Percentiles rank a stretch among this genome's conserved stretches.
These are phyloP conservation scores for Clavispora fructus DNA, from an alignment of 805 yeast species.

Conservation along the genomic window DNA sequence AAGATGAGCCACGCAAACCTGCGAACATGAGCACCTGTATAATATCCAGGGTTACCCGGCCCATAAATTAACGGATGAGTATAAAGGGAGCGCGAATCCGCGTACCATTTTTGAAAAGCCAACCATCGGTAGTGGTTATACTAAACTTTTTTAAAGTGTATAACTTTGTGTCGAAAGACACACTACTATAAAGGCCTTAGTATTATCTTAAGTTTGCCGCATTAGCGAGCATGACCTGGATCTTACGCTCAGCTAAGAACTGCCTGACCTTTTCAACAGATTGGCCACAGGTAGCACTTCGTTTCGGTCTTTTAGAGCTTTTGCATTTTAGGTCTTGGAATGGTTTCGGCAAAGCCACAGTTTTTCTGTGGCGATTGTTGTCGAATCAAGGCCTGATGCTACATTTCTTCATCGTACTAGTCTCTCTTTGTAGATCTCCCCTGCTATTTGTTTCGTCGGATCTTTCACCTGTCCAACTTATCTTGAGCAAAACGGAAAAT, in stretches of 20 bases:
- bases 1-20: conserved; percentile 1
- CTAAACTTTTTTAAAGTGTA: conserved; percentile 53
- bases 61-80: not conserved
- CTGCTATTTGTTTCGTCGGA: too few species aligned
- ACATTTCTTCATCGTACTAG: conserved; percentile 25
- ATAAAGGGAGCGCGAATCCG: conserved; percentile 11
- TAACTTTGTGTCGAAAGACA: conserved; percentile 42
- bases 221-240: conserved; percentile 40
- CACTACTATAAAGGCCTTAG: conserved; percentile 39
- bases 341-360: conserved; percentile 26
- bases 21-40: conserved; percentile 2
- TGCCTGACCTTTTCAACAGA: conserved; percentile 70
- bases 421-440: not conserved
- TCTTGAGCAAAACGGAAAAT: too few species aligned
- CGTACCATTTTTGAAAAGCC: conserved; percentile 7
- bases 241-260: conserved; percentile 57
- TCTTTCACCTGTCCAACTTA: too few species aligned
- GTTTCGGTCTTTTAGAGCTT: conserved; percentile 70
- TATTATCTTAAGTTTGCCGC: conserved; percentile 35
- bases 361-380: conserved; percentile 21
- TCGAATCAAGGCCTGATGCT: conserved; percentile 50
- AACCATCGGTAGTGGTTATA: conserved; percentile 79
- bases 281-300: conserved; percentile 67
- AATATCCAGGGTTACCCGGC: conserved; percentile 11
- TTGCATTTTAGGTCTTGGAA: conserved; percentile 25